Percentiles rank a stretch among this genome's conserved stretches.
phyloP scores from a whole-genome alignment of 1,284 basidiomycete species.

The Ceratobasidium sp. region DNA sequence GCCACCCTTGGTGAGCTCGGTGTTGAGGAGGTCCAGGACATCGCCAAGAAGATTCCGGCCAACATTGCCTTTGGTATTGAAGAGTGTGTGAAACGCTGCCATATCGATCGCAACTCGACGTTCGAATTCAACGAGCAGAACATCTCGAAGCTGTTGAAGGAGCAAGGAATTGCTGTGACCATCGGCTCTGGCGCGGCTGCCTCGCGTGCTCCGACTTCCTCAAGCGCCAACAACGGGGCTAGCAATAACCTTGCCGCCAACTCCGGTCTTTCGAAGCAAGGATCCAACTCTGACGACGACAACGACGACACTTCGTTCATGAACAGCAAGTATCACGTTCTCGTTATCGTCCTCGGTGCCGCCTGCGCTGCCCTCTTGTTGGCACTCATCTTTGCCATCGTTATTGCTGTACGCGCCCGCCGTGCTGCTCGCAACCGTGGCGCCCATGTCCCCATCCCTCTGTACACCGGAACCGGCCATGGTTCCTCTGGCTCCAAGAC shows the following conservation, averaged over 20 bases:
- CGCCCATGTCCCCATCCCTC: neutral
- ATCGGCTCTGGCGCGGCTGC: slow-evolving; percentile 28
- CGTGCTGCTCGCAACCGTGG: slow-evolving; percentile 15
- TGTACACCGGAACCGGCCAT: slow-evolving; percentile 18
- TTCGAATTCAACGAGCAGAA: slow-evolving; percentile 18
- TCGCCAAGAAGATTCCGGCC: slow-evolving; percentile 23
- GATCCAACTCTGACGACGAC: slow-evolving; percentile 1
- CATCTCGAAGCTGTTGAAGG: slow-evolving; percentile 18
- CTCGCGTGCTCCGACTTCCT: neutral
- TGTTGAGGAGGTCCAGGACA: slow-evolving; percentile 30
- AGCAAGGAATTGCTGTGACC: slow-evolving; percentile 15
- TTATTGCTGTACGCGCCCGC: slow-evolving; percentile 26
- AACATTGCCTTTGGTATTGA: slow-evolving; percentile 31
- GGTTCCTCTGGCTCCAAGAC: neutral
- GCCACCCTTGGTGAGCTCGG: slow-evolving; percentile 28
- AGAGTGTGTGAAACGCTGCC: slow-evolving; percentile 32
- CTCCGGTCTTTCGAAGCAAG: neutral
- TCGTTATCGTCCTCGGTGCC: slow-evolving; percentile 25
- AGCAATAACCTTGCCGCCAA: slow-evolving; percentile 3
- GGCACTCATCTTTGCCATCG: slow-evolving; percentile 26
- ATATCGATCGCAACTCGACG: slow-evolving; percentile 30
- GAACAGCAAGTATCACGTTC: slow-evolving; percentile 33
- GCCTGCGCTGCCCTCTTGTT: slow-evolving; percentile 20
- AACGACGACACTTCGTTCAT: slow-evolving; percentile 5
- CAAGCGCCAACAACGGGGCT: neutral